These are phyloP conservation scores for Craterostigma plantagineum DNA, from an alignment of 257 asterid species.

Conservation along the genomic window DNA sequence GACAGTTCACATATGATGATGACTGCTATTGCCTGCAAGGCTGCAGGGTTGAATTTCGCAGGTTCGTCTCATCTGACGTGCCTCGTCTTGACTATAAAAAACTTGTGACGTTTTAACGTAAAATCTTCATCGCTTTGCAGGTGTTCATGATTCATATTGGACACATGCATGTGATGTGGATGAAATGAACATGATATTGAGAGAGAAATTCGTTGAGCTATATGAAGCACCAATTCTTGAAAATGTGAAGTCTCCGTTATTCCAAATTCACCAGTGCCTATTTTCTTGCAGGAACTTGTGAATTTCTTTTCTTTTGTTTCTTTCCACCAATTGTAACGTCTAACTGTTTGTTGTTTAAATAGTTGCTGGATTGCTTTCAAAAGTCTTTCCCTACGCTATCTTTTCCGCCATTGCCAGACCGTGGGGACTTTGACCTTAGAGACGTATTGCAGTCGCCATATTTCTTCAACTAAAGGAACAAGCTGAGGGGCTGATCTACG, in stretches of 20 bases:
- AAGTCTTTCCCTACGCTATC: conserved; percentile 53
- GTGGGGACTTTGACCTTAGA: conserved; percentile 70
- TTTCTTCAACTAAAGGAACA: conserved; percentile 65
- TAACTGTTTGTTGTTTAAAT: conserved; percentile 18
- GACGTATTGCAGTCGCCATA: conserved; percentile 72
- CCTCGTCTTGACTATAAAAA: background rate
- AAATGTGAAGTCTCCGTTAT: conserved; percentile 35
- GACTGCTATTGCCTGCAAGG: conserved; percentile 91
- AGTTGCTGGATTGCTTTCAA: conserved; percentile 70
- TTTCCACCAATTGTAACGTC: background rate
- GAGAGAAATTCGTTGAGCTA: conserved; percentile 84
- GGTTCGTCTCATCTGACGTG: conserved; percentile 21
- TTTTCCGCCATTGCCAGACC: conserved; percentile 84
- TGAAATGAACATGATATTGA: conserved; percentile 47
- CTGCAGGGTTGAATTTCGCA: conserved; percentile 82
- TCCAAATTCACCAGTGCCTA: background rate
- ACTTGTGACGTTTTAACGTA: conserved; percentile 5
- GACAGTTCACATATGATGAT: conserved; percentile 99
- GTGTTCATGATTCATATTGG: conserved; percentile 99
- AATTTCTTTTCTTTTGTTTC: background rate
- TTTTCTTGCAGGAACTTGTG: background rate
- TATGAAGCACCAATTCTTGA: conserved; percentile 72
- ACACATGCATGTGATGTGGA: conserved; percentile 95
- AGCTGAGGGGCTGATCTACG: background rate
- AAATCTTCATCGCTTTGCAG: conserved; percentile 23